phyloP scores from a whole-genome alignment of 257 asterid species.

The Ehretia macrophylla region DNA sequence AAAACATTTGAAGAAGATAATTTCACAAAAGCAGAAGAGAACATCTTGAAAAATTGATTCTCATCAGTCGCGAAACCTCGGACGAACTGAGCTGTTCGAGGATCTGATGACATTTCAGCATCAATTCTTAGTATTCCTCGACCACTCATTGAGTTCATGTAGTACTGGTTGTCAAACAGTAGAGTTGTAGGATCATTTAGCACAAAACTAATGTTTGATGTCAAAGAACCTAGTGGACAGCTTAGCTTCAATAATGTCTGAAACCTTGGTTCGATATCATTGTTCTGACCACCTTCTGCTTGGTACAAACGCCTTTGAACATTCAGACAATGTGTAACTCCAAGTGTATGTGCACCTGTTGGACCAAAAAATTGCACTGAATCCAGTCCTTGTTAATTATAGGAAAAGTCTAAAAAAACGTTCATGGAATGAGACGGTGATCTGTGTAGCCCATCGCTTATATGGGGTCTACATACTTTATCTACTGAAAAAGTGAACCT shows the following conservation, averaged over 20 bases:
- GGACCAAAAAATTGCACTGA: no score
- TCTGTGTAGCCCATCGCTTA: no score
- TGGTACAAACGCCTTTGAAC: conserved; percentile 21
- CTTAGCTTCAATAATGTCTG: conserved; percentile 10
- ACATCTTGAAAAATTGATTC: conserved; percentile 29
- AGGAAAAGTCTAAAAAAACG: no score
- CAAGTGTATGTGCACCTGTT: conserved; percentile 45
- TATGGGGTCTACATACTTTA: no score
- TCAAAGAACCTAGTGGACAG: conserved; percentile 22
- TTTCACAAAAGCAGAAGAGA: conserved; percentile 45
- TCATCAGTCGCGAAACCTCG: conserved; percentile 30
- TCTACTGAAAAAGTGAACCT: no score
- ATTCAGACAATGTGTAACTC: conserved; percentile 37
- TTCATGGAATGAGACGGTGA: no score
- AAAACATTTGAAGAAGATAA: conserved; percentile 36
- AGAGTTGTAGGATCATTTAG: conserved; percentile 17
- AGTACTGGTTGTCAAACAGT: conserved; percentile 33
- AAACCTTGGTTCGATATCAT: not conserved
- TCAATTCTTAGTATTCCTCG: conserved; percentile 39
- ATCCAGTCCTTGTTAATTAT: no score
- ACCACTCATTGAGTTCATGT: conserved; percentile 19
- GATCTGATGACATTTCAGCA: conserved; percentile 35
- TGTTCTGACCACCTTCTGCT: not conserved
- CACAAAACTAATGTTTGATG: conserved; percentile 20
- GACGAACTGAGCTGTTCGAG: conserved; percentile 33